These are phyloP conservation scores for Phyllosticta citrichinensis DNA, from an alignment of 2,329 filamentous ascomycete species.

Conservation along the genomic window DNA sequence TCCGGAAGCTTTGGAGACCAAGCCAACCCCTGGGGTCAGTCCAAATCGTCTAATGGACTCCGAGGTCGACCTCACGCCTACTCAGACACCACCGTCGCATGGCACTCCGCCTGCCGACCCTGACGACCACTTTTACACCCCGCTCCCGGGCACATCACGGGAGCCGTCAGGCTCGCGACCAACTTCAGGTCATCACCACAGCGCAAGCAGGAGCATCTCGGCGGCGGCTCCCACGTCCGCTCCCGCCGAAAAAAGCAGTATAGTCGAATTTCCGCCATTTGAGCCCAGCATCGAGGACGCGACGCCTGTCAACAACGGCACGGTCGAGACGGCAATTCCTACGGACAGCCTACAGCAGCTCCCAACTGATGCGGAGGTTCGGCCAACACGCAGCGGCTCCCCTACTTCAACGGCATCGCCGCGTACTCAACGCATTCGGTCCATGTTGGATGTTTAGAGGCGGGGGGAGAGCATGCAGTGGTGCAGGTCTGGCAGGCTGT, in stretches of 20 bases:
- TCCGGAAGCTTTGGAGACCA: neutral
- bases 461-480: neutral
- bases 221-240: neutral
- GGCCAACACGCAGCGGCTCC: neutral
- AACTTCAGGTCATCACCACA: neutral
- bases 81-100: neutral
- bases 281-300: neutral
- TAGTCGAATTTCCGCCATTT: neutral
- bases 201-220: neutral
- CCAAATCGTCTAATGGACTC: neutral
- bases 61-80: conserved; percentile 1
- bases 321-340: neutral
- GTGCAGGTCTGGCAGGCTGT: neutral
- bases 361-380: neutral
- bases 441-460: conserved; percentile 8
- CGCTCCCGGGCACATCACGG: neutral
- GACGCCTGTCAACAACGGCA: neutral
- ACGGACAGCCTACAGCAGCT: neutral
- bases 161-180: neutral
- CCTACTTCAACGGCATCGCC: neutral
- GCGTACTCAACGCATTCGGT: conserved; percentile 1
- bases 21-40: neutral
- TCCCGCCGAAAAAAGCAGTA: neutral
- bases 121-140: neutral
- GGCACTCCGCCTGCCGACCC: conserved; percentile 2